phyloP scores from a whole-genome alignment of 495 filamentous ascomycete genomes.

The Clohesyomyces aquaticus region DNA sequence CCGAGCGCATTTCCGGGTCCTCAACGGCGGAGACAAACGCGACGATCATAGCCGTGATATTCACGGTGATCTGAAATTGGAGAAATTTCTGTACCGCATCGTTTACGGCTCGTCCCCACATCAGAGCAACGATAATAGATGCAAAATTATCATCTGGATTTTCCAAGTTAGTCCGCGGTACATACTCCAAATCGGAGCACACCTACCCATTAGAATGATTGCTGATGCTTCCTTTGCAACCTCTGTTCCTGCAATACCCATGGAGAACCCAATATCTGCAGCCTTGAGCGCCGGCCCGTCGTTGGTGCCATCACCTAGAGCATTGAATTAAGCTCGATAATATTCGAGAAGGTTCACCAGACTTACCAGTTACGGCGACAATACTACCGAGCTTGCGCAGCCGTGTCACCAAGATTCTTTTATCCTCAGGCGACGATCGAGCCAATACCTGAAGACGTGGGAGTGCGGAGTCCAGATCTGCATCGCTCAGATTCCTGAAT shows the following conservation, averaged over 20 bases:
- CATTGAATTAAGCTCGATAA: not conserved
- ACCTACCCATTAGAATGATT: conserved; percentile 89
- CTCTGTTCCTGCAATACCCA: conserved; percentile 89
- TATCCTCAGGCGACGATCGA: conserved; percentile 86
- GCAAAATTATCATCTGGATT: conserved; percentile 91
- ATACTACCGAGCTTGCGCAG: conserved; percentile 76
- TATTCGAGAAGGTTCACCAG: not conserved
- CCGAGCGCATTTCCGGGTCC: conserved; percentile 64
- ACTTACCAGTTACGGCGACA: conserved; percentile 73
- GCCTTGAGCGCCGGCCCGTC: conserved; percentile 84
- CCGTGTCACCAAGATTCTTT: conserved; percentile 74
- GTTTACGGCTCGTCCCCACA: conserved; percentile 90
- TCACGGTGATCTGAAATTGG: conserved; percentile 91
- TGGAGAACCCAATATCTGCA: conserved; percentile 89
- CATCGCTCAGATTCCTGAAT: conserved; percentile 75
- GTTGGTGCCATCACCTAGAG: conserved; percentile 75
- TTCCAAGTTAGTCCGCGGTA: no score
- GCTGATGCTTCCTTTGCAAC: conserved; percentile 93
- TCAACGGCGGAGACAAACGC: conserved; percentile 85
- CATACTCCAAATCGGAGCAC: no score
- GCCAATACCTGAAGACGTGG: conserved; percentile 81
- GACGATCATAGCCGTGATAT: conserved; percentile 81
- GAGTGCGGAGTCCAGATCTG: conserved; percentile 71
- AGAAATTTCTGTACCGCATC: conserved; percentile 89
- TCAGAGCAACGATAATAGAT: conserved; percentile 85